These are phyloP conservation scores for Polytrichum formosum DNA, from an alignment of 225 moss, liverwort and hornwort species.

Conservation along the genomic window DNA sequence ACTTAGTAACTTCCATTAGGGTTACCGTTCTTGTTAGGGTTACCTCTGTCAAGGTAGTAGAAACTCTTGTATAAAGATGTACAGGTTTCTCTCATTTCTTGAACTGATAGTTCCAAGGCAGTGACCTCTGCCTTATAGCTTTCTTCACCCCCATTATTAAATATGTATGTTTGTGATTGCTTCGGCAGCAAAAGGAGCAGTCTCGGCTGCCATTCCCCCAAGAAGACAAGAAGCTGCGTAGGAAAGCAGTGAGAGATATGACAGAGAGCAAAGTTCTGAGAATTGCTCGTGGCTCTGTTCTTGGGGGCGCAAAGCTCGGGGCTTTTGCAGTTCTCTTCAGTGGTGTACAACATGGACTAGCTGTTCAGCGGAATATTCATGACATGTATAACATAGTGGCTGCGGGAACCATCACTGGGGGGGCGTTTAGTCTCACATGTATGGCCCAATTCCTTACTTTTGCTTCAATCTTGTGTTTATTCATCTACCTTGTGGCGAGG, in stretches of 20 bases:
- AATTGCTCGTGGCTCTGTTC: slow-evolving; percentile 76
- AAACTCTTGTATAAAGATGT: too few species aligned
- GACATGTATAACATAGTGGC: slow-evolving; percentile 65
- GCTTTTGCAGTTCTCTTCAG: slow-evolving; percentile 82
- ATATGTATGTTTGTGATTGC: not conserved
- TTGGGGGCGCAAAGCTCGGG: slow-evolving; percentile 85
- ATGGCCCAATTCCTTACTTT: slow-evolving; percentile 9
- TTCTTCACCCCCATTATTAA: too few species aligned
- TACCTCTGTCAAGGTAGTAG: too few species aligned
- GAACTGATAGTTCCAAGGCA: too few species aligned
- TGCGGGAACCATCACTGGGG: slow-evolving; percentile 76
- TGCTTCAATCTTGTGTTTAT: not conserved
- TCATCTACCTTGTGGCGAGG: not conserved
- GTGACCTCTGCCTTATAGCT: too few species aligned
- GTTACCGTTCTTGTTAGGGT: too few species aligned
- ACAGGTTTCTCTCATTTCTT: too few species aligned
- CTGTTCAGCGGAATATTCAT: slow-evolving; percentile 51
- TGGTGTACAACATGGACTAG: slow-evolving; percentile 74
- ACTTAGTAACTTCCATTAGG: too few species aligned
- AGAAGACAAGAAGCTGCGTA: slow-evolving; percentile 30
- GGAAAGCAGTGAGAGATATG: slow-evolving; percentile 79
- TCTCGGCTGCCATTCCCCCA: slow-evolving; percentile 42
- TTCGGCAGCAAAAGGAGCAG: slow-evolving; percentile 41
- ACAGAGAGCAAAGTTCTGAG: slow-evolving; percentile 80
- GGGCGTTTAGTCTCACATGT: slow-evolving; percentile 77